Conservation (phyloP, 805 yeast genomes). For the Candida vartiovaarae region DNA sequence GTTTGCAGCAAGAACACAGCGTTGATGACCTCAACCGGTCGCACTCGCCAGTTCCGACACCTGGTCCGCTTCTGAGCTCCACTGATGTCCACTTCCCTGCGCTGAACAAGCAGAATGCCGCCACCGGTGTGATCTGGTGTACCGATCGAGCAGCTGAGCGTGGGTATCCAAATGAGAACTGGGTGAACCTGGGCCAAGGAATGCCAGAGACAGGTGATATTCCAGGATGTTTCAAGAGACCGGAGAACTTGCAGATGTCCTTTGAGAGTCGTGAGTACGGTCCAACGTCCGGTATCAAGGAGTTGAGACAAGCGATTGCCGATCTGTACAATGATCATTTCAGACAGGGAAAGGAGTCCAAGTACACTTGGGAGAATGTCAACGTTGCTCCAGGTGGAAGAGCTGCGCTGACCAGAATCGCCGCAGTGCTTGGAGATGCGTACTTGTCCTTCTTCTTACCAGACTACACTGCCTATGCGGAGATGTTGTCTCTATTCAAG, state of each 20-base stretch:
- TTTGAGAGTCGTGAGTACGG: slow-evolving; percentile 48
- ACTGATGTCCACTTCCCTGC: slow-evolving; percentile 43
- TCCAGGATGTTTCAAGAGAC: slow-evolving; percentile 51
- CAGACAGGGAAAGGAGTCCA: slow-evolving; percentile 39
- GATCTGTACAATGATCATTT: slow-evolving; percentile 47
- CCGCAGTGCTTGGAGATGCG: slow-evolving; percentile 52
- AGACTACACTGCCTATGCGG: slow-evolving; percentile 60
- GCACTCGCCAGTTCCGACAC: slow-evolving; percentile 43
- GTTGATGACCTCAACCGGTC: slow-evolving; percentile 4
- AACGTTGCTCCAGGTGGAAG: slow-evolving; percentile 62
- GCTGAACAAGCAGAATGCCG: slow-evolving; percentile 48
- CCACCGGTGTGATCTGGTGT: slow-evolving; percentile 60
- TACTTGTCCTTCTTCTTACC: slow-evolving; percentile 54
- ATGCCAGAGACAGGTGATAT: slow-evolving; percentile 59
- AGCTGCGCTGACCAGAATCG: slow-evolving; percentile 56
- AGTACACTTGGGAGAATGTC: slow-evolving; percentile 53
- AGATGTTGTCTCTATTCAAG: slow-evolving; percentile 55
- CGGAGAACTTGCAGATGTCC: slow-evolving; percentile 38
- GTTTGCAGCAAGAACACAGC: slow-evolving; percentile 2
- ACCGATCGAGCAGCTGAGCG: slow-evolving; percentile 54
- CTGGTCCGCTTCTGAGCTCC: slow-evolving; percentile 37
- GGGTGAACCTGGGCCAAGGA: slow-evolving; percentile 62
- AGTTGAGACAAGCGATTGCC: slow-evolving; percentile 51
- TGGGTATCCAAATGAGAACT: slow-evolving; percentile 38
- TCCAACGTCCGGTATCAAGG: slow-evolving; percentile 51